Conservation (phyloP, 176 grass and related monocot genomes). For the Eremochloa ophiuroides region DNA sequence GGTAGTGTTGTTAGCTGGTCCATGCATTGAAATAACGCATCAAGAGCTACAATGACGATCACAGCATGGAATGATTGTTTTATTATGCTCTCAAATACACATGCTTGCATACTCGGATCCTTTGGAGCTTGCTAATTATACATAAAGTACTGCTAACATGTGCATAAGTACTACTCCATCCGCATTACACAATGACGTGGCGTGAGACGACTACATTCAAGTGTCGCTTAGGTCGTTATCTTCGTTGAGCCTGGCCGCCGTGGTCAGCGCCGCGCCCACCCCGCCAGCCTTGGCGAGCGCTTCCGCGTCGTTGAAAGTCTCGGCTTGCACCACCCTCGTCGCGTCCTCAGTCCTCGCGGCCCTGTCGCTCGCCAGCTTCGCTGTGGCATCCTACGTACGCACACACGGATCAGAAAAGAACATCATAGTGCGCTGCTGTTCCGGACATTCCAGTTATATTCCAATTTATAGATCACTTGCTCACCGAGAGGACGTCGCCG, state of each 20-base stretch:
- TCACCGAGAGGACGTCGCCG: slow-evolving; percentile 53
- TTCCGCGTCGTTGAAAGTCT: slow-evolving; percentile 43
- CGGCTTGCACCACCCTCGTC: slow-evolving; percentile 38
- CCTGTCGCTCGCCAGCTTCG: slow-evolving; percentile 49
- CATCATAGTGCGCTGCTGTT: too few relatives aligned
- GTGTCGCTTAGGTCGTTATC: neutral
- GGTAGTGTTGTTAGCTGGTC: too few relatives aligned
- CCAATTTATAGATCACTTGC: neutral
- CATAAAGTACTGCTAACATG: too few relatives aligned
- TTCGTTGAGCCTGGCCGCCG: slow-evolving; percentile 65
- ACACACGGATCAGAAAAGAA: too few relatives aligned
- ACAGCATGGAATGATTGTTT: too few relatives aligned
- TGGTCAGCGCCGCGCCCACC: slow-evolving; percentile 37
- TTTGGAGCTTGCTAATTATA: too few relatives aligned
- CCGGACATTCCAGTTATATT: too few relatives aligned
- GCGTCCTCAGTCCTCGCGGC: slow-evolving; percentile 40
- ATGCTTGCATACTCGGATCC: too few relatives aligned
- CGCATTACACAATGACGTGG: neutral
- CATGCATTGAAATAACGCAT: too few relatives aligned
- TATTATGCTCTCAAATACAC: too few relatives aligned
- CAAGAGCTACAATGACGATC: too few relatives aligned
- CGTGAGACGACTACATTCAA: neutral
- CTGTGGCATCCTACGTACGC: slow-evolving; percentile 36
- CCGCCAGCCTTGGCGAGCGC: slow-evolving; percentile 31
- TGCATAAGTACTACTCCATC: too few relatives aligned